Evolutionary conservation across 306 rosid genomes (phyloP), one percentile per base, ranked within the genome.

Genomic region (Dalbergia cochinchinensis): DNA sequence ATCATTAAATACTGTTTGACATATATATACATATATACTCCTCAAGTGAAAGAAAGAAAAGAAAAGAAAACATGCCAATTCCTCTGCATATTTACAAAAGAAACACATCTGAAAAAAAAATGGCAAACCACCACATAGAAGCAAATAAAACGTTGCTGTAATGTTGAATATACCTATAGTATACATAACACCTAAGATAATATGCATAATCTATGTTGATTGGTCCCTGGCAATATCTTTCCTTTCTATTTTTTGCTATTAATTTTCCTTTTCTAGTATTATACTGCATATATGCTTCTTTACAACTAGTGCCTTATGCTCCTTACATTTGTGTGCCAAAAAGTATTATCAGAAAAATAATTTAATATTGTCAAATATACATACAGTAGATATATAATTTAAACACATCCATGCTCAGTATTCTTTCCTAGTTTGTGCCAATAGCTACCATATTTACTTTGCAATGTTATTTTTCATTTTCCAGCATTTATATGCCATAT

Each of bases 311-410:
- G 53, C 11, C 11, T 34, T 54, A 11, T 53, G 16, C 16, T 34
- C 53, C 58, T 16, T 22, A 12, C 41, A 6, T 51, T 37, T 61
- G 22, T 26, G 31, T n/a, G 42, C 41, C 77, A 61, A 79, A 22
- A 3, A 2, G 48, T 3, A 11, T 48, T 8, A 71, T 14, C 18
- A 71, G 65, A 42, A 61, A 71, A 60, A 34, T 60, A 48, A 64
- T 76, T 42, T 76, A 60, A 60, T 35, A 48, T 70, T 61, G 20
- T 71, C 71, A 16, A 61, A 79, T 31, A 71, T 22, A 37, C 39
- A 58, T 61, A 51, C 18, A 39, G 55, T 5, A 18, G 16, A 12
- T 11, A 4, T 11, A 47, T 10, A 47, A 47, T 58, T 39, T 16
- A 59, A 42, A 47, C 48, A 69, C 18, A 31, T 16, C 22, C 20